These are phyloP conservation scores for Croton setiger DNA, from an alignment of 441 rosid genomes.

Conservation along the genomic window DNA sequence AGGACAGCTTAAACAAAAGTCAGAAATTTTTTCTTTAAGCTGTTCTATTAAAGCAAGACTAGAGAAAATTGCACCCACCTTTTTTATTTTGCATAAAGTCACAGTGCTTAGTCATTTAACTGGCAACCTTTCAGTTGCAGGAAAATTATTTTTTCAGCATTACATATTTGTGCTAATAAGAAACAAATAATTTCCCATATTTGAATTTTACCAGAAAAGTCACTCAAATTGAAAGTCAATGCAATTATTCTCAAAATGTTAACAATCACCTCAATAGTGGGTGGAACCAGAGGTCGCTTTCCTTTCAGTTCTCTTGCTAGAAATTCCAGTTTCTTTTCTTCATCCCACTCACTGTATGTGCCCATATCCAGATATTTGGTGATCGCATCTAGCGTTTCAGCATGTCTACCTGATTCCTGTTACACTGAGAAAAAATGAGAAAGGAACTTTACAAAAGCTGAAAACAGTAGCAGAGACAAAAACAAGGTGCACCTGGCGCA, in stretches of 20 bases:
- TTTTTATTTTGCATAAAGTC: not conserved
- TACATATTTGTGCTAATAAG: not conserved
- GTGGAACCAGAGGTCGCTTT: conserved; percentile 89
- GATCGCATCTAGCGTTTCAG: conserved; percentile 86
- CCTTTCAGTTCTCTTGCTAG: conserved; percentile 80
- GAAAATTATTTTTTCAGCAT: not conserved
- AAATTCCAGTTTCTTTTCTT: conserved; percentile 85
- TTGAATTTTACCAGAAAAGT: not conserved
- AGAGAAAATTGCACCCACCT: not conserved
- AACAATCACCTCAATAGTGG: conserved; percentile 58
- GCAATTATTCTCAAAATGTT: conserved; percentile 10
- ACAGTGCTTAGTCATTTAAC: not conserved
- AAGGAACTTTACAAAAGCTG: conserved; percentile 4
- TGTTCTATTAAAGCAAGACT: not conserved
- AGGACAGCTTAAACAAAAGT: not conserved
- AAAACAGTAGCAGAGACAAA: conserved; percentile 5
- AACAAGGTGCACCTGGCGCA: conserved; percentile 67
- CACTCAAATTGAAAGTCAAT: not conserved
- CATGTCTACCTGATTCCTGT: conserved; percentile 91
- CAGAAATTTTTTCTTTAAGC: not conserved
- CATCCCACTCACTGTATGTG: conserved; percentile 91
- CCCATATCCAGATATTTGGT: conserved; percentile 92
- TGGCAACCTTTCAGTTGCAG: not conserved
- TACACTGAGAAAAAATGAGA: conserved; percentile 20
- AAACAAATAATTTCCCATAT: not conserved